Conservation (phyloP, 2,329 filamentous ascomycete genomes). For the Zymoseptoria passerinii region DNA sequence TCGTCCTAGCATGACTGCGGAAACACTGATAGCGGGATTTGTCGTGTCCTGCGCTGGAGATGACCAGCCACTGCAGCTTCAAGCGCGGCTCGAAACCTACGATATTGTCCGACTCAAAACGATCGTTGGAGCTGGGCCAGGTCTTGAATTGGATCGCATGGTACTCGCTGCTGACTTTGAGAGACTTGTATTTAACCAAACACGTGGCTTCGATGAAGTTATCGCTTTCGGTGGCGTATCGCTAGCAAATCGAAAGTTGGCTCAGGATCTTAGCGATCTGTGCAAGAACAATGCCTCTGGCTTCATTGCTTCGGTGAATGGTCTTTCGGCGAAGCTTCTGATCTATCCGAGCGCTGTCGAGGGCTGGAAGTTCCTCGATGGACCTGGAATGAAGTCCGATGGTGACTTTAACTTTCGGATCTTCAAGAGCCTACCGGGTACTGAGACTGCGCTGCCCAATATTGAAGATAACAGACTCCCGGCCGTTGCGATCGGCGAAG, state of each 20-base stretch:
- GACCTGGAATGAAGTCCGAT: constrained; percentile 1
- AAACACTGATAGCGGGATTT: background rate
- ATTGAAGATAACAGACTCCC: background rate
- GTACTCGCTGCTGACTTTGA: constrained; percentile 14
- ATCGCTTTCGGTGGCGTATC: constrained; percentile 4
- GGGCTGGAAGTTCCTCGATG: constrained; percentile 23
- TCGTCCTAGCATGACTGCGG: background rate
- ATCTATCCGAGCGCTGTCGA: constrained; percentile 21
- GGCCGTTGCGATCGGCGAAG: constrained; percentile 2
- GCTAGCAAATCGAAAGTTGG: background rate
- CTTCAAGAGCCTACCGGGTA: constrained; percentile 5
- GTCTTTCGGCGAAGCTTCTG: constrained; percentile 13
- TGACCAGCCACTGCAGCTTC: background rate
- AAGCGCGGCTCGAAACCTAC: constrained; percentile 5
- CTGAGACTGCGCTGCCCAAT: background rate
- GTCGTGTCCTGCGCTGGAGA: background rate
- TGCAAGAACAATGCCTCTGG: constrained; percentile 17
- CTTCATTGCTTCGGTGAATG: constrained; percentile 12
- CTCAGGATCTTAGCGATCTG: constrained; percentile 14
- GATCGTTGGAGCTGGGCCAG: constrained; percentile 6
- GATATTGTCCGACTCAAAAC: background rate
- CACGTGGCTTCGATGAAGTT: background rate
- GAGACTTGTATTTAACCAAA: constrained; percentile 8
- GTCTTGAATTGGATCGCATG: constrained; percentile 9
- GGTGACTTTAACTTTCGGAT: constrained; percentile 9